Percentiles rank a stretch among this genome's conserved stretches.
Conservation (phyloP, 495 filamentous ascomycete genomes). For the Physcia stellaris region DNA sequence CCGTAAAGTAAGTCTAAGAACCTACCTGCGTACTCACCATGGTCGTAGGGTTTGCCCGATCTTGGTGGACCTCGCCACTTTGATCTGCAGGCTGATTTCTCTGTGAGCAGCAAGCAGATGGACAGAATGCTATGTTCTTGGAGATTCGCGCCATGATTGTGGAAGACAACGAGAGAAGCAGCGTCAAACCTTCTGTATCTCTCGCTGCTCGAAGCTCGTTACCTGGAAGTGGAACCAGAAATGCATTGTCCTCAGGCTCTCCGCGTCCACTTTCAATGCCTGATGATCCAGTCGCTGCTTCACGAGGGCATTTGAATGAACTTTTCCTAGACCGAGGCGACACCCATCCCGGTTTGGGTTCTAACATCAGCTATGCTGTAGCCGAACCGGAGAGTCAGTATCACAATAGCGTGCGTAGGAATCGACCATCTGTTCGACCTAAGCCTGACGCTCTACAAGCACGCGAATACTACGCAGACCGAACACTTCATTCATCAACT, state of each 20-base stretch:
- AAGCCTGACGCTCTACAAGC: conserved; percentile 51
- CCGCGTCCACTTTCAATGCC: conserved; percentile 20
- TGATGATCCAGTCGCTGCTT: conserved; percentile 9
- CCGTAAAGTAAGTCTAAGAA: conserved; percentile 15
- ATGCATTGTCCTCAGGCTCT: no score
- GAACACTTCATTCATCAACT: no score
- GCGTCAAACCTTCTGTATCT: conserved; percentile 27
- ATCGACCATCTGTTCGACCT: conserved; percentile 39
- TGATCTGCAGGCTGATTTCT: background rate
- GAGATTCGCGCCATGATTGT: conserved; percentile 53
- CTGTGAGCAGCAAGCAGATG: conserved; percentile 17
- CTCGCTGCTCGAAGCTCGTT: no score
- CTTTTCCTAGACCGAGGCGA: conserved; percentile 5
- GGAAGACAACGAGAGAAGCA: conserved; percentile 46
- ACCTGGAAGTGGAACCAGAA: no score
- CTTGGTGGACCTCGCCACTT: background rate
- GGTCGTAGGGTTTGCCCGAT: no score
- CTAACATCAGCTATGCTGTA: no score
- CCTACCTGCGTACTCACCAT: no score
- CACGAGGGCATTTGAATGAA: conserved; percentile 4
- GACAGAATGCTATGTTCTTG: conserved; percentile 33
- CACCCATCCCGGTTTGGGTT: no score
- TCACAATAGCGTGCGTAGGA: no score
- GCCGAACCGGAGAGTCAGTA: no score
- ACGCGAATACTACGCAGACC: no score